Evolutionary conservation across 2,329 filamentous ascomycete genomes (phyloP).

Genomic region (Calycina herbarum): DNA sequence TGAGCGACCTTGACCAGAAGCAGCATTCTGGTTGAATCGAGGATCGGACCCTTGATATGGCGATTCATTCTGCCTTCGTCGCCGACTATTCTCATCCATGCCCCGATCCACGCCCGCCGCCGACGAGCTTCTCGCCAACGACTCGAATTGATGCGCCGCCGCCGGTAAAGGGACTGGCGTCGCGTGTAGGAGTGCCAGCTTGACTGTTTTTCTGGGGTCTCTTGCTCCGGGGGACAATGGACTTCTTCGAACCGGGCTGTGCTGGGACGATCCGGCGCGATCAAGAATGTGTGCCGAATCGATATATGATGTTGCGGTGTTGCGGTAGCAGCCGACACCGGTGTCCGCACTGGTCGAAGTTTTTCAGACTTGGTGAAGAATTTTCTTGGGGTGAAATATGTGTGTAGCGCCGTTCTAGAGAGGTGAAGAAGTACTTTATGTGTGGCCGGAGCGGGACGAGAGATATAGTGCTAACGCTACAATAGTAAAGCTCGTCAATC

Average conservation of each 20-base stretch:
- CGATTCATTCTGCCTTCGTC: constrained; percentile 74
- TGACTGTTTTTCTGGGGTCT: constrained; percentile 44
- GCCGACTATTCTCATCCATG: constrained; percentile 78
- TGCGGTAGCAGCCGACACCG: not conserved
- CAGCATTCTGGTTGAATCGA: constrained; percentile 45
- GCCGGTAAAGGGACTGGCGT: constrained; percentile 64
- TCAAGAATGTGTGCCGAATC: not conserved
- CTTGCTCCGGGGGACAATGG: not conserved
- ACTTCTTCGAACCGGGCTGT: constrained; percentile 4
- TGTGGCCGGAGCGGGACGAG: not conserved
- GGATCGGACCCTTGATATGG: constrained; percentile 60
- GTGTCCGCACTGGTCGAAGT: not conserved
- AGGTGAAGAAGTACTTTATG: not conserved
- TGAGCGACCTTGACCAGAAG: constrained; percentile 30
- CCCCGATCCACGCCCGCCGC: constrained; percentile 52
- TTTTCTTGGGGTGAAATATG: not conserved
- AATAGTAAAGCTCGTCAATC: constrained; percentile 54
- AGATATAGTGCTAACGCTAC: constrained; percentile 38
- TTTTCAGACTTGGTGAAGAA: not conserved
- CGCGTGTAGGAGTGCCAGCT: constrained; percentile 64
- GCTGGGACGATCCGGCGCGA: not conserved
- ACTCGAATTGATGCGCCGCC: constrained; percentile 62
- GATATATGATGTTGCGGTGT: not conserved
- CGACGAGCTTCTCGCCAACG: constrained; percentile 55
- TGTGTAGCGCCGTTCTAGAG: not conserved